phyloP scores from a whole-genome alignment of 768 basidiomycete species.

The Mrakia blollopis region DNA sequence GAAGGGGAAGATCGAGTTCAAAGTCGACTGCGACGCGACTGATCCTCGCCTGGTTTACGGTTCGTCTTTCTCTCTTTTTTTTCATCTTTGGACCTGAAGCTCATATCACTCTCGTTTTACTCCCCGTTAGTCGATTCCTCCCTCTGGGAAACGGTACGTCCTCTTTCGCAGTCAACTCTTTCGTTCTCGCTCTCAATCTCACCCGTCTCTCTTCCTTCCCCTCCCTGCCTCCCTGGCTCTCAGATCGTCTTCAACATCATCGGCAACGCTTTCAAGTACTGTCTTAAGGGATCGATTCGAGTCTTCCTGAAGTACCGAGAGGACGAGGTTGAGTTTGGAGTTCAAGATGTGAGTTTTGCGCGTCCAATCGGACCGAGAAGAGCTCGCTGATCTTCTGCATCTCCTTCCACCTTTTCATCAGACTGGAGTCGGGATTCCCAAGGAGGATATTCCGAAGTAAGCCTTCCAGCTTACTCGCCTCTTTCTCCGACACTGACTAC shows the following conservation, averaged over 20 bases:
- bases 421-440: slow-evolving; percentile 48
- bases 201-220: background rate
- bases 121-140: slow-evolving; percentile 41
- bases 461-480: too few relatives aligned
- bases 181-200: background rate
- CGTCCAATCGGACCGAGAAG: background rate
- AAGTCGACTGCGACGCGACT: slow-evolving; percentile 42
- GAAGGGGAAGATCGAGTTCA: slow-evolving; percentile 39
- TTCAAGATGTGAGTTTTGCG: slow-evolving; percentile 39
- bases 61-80: too few relatives aligned
- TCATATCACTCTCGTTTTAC: too few relatives aligned
- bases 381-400: background rate
- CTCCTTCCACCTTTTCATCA: background rate
- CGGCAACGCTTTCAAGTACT: slow-evolving; percentile 40
- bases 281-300: slow-evolving; percentile 43
- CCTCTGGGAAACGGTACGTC: slow-evolving; percentile 42
- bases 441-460: slow-evolving; percentile 13
- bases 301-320: slow-evolving; percentile 40
- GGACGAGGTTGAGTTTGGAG: slow-evolving; percentile 40
- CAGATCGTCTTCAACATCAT: slow-evolving; percentile 30
- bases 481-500: too few relatives aligned
- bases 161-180: slow-evolving; percentile 24
- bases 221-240: too few relatives aligned
- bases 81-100: too few relatives aligned
- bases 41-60: slow-evolving; percentile 36